Evolutionary conservation across 768 basidiomycete genomes (phyloP).

Genomic region (Boletus tomentosulus): DNA sequence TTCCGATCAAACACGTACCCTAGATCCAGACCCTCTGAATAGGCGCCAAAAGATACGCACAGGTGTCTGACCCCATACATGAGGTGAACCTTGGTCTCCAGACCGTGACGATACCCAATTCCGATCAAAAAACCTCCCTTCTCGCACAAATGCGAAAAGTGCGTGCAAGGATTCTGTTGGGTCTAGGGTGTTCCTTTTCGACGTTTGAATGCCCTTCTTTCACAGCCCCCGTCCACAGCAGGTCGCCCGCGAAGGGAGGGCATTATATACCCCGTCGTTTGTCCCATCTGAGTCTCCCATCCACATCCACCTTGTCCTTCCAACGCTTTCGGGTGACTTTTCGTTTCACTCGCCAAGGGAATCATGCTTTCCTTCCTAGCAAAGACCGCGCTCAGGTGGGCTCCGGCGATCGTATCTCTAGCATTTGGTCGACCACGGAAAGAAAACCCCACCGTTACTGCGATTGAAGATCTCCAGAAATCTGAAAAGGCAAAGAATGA

Average conservation of each 20-base stretch:
- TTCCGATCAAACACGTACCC: neutral
- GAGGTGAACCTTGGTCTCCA: neutral
- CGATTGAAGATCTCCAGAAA: constrained; percentile 2
- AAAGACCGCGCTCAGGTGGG: neutral
- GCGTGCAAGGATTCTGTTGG: neutral
- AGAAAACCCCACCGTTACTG: constrained; percentile 9
- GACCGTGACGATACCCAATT: too few relatives aligned
- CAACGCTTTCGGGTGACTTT: neutral
- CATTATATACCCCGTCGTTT: neutral
- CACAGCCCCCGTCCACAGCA: neutral
- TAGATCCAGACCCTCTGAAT: neutral
- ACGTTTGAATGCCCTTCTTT: neutral
- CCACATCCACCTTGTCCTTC: neutral
- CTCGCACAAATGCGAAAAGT: neutral
- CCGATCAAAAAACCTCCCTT: neutral
- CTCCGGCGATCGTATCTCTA: neutral
- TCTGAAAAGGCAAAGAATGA: constrained; percentile 9
- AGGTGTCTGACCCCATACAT: neutral
- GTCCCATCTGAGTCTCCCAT: neutral
- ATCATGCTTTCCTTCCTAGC: neutral
- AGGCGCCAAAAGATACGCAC: neutral
- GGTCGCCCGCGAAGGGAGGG: too few relatives aligned
- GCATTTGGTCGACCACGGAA: neutral
- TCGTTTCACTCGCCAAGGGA: neutral
- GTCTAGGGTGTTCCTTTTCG: neutral